Conservation (phyloP, 768 basidiomycete species). For the Strobilomyces confusus region DNA sequence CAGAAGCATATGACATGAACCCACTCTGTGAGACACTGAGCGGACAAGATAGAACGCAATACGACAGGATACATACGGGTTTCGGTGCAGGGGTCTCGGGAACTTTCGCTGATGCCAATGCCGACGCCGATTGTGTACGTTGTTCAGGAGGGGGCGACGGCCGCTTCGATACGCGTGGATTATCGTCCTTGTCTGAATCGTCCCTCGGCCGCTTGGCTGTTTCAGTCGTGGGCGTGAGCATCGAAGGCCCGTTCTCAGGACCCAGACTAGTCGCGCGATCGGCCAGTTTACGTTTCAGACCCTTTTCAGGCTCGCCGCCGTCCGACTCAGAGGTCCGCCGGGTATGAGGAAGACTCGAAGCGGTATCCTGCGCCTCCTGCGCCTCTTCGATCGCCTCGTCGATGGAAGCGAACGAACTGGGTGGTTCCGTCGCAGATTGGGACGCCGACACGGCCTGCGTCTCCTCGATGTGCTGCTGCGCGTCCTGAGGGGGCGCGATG, state of each 20-base stretch:
- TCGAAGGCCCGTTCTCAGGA: slow-evolving; percentile 34
- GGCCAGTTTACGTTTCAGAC: slow-evolving; percentile 63
- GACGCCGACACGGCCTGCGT: slow-evolving; percentile 15
- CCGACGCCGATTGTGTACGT: slow-evolving; percentile 17
- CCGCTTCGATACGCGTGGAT: slow-evolving; percentile 55
- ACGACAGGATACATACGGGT: slow-evolving; percentile 38
- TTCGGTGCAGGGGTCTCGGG: slow-evolving; percentile 37
- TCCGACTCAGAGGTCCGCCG: slow-evolving; percentile 43
- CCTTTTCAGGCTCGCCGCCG: slow-evolving; percentile 49
- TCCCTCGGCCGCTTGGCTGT: slow-evolving; percentile 58
- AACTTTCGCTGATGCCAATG: neutral
- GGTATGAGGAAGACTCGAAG: slow-evolving; percentile 22
- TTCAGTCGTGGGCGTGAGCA: slow-evolving; percentile 28
- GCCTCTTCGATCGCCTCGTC: slow-evolving; percentile 26
- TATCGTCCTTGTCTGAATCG: slow-evolving; percentile 57
- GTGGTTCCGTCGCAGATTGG: slow-evolving; percentile 7
- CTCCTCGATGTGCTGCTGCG: slow-evolving; percentile 4
- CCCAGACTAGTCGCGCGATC: slow-evolving; percentile 66
- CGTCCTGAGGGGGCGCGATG: slow-evolving; percentile 4
- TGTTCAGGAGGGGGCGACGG: slow-evolving; percentile 69
- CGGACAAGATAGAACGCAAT: slow-evolving; percentile 7
- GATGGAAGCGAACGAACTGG: slow-evolving; percentile 16
- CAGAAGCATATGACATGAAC: slow-evolving; percentile 77
- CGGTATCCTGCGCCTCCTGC: slow-evolving; percentile 29
- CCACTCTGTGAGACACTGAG: slow-evolving; percentile 45